Conservation (phyloP, 2,329 filamentous ascomycete genomes). For the Acephala macrosclerotiorum region DNA sequence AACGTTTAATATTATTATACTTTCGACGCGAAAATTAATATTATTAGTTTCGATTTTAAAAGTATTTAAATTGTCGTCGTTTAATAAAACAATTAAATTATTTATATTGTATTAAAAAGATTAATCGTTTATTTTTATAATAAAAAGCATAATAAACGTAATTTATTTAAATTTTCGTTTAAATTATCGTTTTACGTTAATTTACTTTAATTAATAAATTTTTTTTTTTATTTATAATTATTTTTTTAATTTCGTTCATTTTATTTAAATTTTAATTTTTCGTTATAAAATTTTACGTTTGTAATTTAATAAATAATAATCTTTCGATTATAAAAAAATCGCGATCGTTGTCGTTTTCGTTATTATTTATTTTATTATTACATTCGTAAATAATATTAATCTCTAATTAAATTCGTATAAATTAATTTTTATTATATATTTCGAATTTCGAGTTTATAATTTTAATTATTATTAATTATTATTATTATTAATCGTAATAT, state of each 20-base stretch:
- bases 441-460: conserved; percentile 23
- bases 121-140: conserved; percentile 25
- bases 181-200: conserved; percentile 27
- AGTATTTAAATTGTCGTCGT: too few species aligned
- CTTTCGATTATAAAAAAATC: conserved; percentile 30
- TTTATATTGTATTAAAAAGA: conserved; percentile 31
- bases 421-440: conserved; percentile 29
- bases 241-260: conserved; percentile 19
- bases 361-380: conserved; percentile 21
- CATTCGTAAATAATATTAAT: conserved; percentile 17
- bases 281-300: conserved; percentile 27
- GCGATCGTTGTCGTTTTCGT: conserved; percentile 22
- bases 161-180: conserved; percentile 26
- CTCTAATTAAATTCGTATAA: conserved; percentile 20
- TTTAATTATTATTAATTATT: conserved; percentile 14
- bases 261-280: conserved; percentile 19
- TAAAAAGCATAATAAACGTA: conserved; percentile 16
- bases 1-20: conserved; percentile 14
- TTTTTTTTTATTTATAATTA: conserved; percentile 21
- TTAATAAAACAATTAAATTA: too few species aligned
- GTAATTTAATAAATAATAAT: conserved; percentile 27
- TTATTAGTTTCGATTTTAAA: conserved; percentile 28
- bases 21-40: conserved; percentile 25
- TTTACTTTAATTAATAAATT: conserved; percentile 20
- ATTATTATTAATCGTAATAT: conserved; percentile 11